Base-by-base conservation (phyloP, 2,329 filamentous ascomycete genomes). In the Akanthomyces lecanii region DNA sequence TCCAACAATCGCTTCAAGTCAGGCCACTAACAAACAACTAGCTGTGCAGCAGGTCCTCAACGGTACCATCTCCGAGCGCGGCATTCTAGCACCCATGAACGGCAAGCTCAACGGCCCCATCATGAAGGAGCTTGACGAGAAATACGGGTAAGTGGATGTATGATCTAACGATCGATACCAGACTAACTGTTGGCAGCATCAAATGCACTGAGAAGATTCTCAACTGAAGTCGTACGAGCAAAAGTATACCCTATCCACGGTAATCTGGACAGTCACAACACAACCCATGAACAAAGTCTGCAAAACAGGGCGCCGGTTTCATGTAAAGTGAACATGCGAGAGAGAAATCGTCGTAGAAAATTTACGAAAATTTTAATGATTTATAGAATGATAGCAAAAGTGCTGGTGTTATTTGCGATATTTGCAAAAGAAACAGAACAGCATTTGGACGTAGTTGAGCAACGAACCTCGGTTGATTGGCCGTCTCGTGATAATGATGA, bases 11-110 rank as follows among this genome's bases (percentile, higher is more conserved):
- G 14, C 11, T 28, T 42, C 16, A 23, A 12, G 6, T 18, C 21
- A 23, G 28, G 28, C 50, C 2, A 5, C 69, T 63, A 60, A 63
- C 44, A 44, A 36, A 87, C 81, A 25, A 66, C 85, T 91, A 63
- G 91, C 91, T 51, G 89, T 92, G 65, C 83, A 91, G 81, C 85
- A 89, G 79, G 89, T 95, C 28, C 83, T 94, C 45, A 82, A 92
- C 74, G 89, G 90, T 21, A 89, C 86, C 3, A 86, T 93, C 65
- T 82, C 79, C 53, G 83, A 91, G 74, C 89, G 85, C 79, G 89
- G 89, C 74, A 81, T 95, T 58, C 77, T 96, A 65, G 92, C 91
- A 30, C 91, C 91, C 18, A 90, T 94, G 84, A 87, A 79, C 69
- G 81, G 82, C 65, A 85, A 89, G 71, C 85, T 94, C 72, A 89